Evolutionary conservation across 352 stramenopile species (phyloP).

Genomic region (Globisporangium abappressorium): DNA sequence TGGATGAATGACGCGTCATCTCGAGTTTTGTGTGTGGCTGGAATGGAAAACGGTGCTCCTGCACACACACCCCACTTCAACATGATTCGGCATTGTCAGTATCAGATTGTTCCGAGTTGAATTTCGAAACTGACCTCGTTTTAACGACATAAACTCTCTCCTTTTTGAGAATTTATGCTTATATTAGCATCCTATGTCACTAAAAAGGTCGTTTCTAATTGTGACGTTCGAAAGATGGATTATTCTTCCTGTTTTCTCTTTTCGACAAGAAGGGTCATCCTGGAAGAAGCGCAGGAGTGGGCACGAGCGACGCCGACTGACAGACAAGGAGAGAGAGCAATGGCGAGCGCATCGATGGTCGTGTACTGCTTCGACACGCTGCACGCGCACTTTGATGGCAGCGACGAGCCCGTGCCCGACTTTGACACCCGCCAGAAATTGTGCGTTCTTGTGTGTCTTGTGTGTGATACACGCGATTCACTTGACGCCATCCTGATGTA

Average conservation of each 20-base stretch:
- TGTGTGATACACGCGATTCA: neutral
- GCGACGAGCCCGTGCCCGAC: constrained; percentile 38
- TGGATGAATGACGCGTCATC: neutral
- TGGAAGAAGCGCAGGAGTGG: neutral
- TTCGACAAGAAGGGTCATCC: neutral
- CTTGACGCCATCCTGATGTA: neutral
- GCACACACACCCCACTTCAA: constrained; percentile 3
- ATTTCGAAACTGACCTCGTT: neutral
- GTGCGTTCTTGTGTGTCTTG: constrained; percentile 24
- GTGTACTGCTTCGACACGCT: constrained; percentile 85
- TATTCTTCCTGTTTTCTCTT: neutral
- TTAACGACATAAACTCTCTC: neutral
- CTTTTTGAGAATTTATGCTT: too few species aligned
- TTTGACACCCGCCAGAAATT: constrained; percentile 63
- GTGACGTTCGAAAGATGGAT: neutral
- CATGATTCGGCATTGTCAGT: neutral
- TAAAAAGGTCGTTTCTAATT: neutral
- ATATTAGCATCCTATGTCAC: neutral
- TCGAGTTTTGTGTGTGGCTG: neutral
- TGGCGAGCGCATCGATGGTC: constrained; percentile 80
- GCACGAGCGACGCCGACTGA: neutral
- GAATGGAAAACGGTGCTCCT: neutral
- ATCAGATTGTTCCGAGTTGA: neutral
- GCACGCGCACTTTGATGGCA: constrained; percentile 60
- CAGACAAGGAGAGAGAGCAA: constrained; percentile 17